Percentiles rank a stretch among this genome's conserved stretches.
These are phyloP conservation scores for Xylaria castorea DNA, from an alignment of 495 filamentous ascomycete genomes.

Conservation along the genomic window DNA sequence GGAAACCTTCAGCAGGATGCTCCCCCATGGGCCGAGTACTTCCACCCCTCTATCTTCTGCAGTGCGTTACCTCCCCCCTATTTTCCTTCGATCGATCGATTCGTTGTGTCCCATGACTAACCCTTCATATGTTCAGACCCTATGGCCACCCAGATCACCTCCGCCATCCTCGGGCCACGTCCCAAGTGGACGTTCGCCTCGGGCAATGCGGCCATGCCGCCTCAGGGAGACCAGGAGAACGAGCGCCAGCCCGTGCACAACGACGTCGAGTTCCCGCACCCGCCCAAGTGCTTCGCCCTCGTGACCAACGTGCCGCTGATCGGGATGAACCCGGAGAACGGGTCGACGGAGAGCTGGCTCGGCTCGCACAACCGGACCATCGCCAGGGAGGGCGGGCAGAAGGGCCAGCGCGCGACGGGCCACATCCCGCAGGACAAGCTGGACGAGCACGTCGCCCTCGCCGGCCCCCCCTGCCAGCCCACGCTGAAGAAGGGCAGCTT, in stretches of 20 bases:
- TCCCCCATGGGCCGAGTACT: slow-evolving; percentile 48
- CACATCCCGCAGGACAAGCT: slow-evolving; percentile 53
- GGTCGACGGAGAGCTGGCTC: slow-evolving; percentile 66
- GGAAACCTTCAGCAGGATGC: slow-evolving; percentile 65
- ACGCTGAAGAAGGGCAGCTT: slow-evolving; percentile 59
- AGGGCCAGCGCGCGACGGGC: slow-evolving; percentile 57
- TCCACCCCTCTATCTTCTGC: slow-evolving; percentile 51
- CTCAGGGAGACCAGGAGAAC: slow-evolving; percentile 43
- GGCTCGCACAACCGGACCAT: slow-evolving; percentile 56
- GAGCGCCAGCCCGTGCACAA: slow-evolving; percentile 60
- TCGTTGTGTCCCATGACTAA: slow-evolving; percentile 1
- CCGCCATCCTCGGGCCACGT: slow-evolving; percentile 55
- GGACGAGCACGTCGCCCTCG: slow-evolving; percentile 43
- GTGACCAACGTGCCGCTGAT: slow-evolving; percentile 63
- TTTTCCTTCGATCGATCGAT: too few relatives aligned
- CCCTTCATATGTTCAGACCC: slow-evolving; percentile 45
- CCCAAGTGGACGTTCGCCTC: slow-evolving; percentile 59
- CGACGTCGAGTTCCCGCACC: slow-evolving; percentile 65
- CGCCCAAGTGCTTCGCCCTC: slow-evolving; percentile 59
- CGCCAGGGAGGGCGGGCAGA: slow-evolving; percentile 48
- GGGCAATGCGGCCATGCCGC: slow-evolving; percentile 61
- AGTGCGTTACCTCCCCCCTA: slow-evolving; percentile 38
- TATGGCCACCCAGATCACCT: slow-evolving; percentile 57
- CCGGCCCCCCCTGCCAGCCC: slow-evolving; percentile 56
- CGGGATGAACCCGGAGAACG: slow-evolving; percentile 61